Conservation (phyloP, 2,329 filamentous ascomycete species). For the Cyclaneusma minus region DNA sequence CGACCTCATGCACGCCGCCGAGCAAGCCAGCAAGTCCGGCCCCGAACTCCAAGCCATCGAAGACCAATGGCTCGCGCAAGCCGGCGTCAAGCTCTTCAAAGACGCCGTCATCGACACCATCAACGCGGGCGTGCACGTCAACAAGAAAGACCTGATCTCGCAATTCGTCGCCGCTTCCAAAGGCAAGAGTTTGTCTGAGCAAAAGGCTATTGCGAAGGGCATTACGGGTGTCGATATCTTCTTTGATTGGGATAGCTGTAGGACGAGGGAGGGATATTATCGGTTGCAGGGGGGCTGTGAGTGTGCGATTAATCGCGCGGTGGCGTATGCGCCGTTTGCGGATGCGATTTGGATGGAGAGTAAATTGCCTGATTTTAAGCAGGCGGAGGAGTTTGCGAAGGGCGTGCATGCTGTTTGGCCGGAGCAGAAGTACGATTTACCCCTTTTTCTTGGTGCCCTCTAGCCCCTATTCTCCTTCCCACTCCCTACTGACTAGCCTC, state of each 20-base stretch:
- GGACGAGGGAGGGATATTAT: constrained; percentile 92
- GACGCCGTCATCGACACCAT: constrained; percentile 79
- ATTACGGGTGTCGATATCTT: constrained; percentile 67
- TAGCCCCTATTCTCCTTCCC: constrained; percentile 1
- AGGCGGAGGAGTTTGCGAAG: constrained; percentile 84
- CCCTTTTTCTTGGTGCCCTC: too few relatives aligned
- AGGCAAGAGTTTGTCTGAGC: constrained; percentile 77
- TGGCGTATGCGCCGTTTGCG: constrained; percentile 84
- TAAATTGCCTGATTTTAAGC: constrained; percentile 80
- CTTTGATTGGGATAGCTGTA: constrained; percentile 91
- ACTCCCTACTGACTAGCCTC: constrained; percentile 3
- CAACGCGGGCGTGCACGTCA: constrained; percentile 45
- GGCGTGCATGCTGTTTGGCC: constrained; percentile 92
- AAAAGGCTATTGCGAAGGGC: constrained; percentile 61
- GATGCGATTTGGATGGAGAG: constrained; percentile 99
- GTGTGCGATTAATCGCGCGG: constrained; percentile 77
- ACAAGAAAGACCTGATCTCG: constrained; percentile 53
- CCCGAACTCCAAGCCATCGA: constrained; percentile 77
- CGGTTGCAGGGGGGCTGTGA: constrained; percentile 81
- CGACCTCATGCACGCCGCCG: constrained; percentile 81
- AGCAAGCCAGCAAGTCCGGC: constrained; percentile 67
- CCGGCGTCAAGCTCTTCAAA: constrained; percentile 74
- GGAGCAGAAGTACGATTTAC: constrained; percentile 67
- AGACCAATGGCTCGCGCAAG: constrained; percentile 69
- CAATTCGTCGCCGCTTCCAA: constrained; percentile 53